Percentiles rank a stretch among this genome's conserved stretches.
Conservation (phyloP, 73 alveolate genomes). For the Effrenium voratum region DNA sequence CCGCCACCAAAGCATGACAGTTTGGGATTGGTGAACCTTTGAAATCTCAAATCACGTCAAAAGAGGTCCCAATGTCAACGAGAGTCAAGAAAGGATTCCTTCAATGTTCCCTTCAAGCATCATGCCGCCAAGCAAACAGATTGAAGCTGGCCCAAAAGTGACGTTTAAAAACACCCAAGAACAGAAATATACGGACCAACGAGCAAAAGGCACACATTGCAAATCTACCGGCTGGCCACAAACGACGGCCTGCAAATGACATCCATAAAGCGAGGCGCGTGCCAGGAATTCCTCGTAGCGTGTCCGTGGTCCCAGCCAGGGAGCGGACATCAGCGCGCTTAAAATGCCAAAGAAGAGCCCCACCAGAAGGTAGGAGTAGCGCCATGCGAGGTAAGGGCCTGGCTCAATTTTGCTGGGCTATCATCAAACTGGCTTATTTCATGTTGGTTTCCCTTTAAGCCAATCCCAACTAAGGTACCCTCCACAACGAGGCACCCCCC, state of each 20-base stretch:
- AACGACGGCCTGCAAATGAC: background rate
- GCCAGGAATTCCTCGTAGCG: slow-evolving; percentile 12
- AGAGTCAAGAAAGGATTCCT: too few relatives aligned
- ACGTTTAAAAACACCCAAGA: too few relatives aligned
- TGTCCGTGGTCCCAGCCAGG: background rate
- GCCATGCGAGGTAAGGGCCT: slow-evolving; percentile 39
- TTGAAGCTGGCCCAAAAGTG: too few relatives aligned
- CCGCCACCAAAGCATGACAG: too few relatives aligned
- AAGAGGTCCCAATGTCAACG: too few relatives aligned
- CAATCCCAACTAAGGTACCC: too few relatives aligned
- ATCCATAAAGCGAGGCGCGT: background rate
- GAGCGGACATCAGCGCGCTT: background rate
- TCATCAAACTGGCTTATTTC: background rate
- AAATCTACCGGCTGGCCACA: background rate
- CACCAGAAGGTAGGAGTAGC: slow-evolving; percentile 20
- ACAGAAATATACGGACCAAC: background rate
- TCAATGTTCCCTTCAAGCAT: too few relatives aligned
- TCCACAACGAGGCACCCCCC: too few relatives aligned
- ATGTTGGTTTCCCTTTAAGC: background rate
- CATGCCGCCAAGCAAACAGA: too few relatives aligned
- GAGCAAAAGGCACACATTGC: background rate
- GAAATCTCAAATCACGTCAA: too few relatives aligned
- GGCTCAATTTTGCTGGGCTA: background rate
- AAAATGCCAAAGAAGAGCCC: background rate
- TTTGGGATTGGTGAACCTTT: too few relatives aligned